Evolutionary conservation across 2,329 filamentous ascomycete genomes (phyloP).

Genomic region (Epichloe coenophiala): DNA sequence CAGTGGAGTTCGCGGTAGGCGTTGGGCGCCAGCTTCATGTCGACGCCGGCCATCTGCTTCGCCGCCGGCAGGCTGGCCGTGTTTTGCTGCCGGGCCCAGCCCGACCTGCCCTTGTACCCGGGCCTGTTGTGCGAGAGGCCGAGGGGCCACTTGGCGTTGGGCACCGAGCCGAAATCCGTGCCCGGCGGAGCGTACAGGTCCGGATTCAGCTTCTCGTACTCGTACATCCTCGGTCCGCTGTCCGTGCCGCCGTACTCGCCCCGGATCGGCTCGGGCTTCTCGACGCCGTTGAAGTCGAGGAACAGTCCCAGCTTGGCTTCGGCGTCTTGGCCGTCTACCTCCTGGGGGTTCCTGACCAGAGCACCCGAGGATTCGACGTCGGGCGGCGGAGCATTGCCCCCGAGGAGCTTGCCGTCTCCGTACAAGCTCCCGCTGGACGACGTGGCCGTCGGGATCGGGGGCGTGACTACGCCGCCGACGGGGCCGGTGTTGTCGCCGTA

Average conservation of each 20-base stretch:
- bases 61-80: slow-evolving; percentile 33
- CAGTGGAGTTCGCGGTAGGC: slow-evolving; percentile 52
- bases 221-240: slow-evolving; percentile 35
- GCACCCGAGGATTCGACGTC: slow-evolving; percentile 25
- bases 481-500: slow-evolving; percentile 29
- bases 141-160: slow-evolving; percentile 39
- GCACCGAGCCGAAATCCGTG: slow-evolving; percentile 34
- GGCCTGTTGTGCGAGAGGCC: slow-evolving; percentile 35
- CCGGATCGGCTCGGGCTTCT: slow-evolving; percentile 41
- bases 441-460: slow-evolving; percentile 25
- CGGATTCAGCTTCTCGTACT: slow-evolving; percentile 39
- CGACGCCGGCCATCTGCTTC: slow-evolving; percentile 41
- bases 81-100: slow-evolving; percentile 44
- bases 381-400: slow-evolving; percentile 24
- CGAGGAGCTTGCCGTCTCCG: slow-evolving; percentile 25
- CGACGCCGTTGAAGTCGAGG: slow-evolving; percentile 37
- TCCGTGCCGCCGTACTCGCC: slow-evolving; percentile 35
- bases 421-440: slow-evolving; percentile 25
- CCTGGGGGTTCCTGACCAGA: slow-evolving; percentile 22
- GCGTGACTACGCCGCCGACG: slow-evolving; percentile 24
- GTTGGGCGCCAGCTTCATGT: slow-evolving; percentile 43
- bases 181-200: slow-evolving; percentile 41
- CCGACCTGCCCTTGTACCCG: slow-evolving; percentile 28
- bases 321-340: slow-evolving; percentile 36
- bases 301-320: slow-evolving; percentile 35